A percentile compares a stretch with the other conserved stretches of the same genome.
phyloP scores from a whole-genome alignment of 2,329 filamentous ascomycete genomes.

The Grosmannia serpens region DNA sequence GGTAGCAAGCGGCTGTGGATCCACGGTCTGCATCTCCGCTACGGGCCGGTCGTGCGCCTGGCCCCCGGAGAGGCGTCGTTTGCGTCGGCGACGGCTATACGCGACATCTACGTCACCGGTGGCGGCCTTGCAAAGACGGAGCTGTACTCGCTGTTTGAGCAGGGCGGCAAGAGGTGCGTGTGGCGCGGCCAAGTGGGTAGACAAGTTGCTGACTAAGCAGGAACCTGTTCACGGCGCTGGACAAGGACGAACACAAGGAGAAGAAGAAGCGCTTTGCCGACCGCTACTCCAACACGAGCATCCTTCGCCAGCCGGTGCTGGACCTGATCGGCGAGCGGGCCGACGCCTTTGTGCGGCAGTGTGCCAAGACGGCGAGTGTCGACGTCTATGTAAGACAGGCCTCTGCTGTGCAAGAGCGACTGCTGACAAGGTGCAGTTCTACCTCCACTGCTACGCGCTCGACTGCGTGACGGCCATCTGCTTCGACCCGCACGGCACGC shows the following conservation, averaged over 20 bases:
- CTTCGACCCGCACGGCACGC: conserved; percentile 6
- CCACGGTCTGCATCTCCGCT: conserved; percentile 1
- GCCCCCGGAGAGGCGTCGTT: conserved; percentile 4
- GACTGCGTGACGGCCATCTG: conserved; percentile 7
- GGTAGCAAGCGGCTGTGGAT: conserved; percentile 7
- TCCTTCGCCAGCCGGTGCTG: not conserved
- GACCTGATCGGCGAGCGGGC: conserved; percentile 5
- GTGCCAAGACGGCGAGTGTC: not conserved
- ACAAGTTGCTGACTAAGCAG: not conserved
- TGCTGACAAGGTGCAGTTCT: not conserved
- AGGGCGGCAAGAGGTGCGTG: conserved; percentile 1
- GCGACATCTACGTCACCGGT: conserved; percentile 1
- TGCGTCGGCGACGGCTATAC: conserved; percentile 1
- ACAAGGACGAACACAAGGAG: conserved; percentile 3
- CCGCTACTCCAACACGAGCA: conserved; percentile 5
- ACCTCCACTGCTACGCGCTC: conserved; percentile 8
- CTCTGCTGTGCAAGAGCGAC: not conserved
- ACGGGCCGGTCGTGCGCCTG: conserved; percentile 5
- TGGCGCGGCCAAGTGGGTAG: no score
- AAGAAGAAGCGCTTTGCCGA: conserved; percentile 3
- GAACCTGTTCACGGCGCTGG: conserved; percentile 5
- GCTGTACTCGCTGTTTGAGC: conserved; percentile 6
- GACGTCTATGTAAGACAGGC: conserved; percentile 4
- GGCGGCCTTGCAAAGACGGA: conserved; percentile 6
- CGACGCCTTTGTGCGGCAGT: conserved; percentile 2